Evolutionary conservation across 2,329 filamentous ascomycete species (phyloP), one percentile per base, ranked within the genome.

Genomic region (Paecilomyces sp.): DNA sequence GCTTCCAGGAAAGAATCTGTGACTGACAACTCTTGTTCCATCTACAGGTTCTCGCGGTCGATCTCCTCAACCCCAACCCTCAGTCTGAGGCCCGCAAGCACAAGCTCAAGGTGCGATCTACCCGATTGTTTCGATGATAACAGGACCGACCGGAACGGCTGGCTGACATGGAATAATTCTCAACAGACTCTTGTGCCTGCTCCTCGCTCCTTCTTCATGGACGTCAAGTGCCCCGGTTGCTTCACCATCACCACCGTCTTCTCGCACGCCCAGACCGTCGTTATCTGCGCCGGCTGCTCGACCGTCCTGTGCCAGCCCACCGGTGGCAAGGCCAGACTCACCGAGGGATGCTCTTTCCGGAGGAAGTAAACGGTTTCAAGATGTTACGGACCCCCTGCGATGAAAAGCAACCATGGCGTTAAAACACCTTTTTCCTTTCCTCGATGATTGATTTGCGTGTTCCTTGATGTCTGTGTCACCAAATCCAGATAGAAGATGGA

Each of bases 231-330:
- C 90, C 94, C 94, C 80, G 94, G 94, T 77, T 99, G 94, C 91
- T 99, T 97, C 89, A 97, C 92, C 81, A 99, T 99, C 88, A 99
- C 94, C 81, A 99, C 94, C 81, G 94, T 99, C 83, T 99, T 97
- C 91, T 97, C 93, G 67, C 94, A 99, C 87, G 94, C 94, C 81
- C 94, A 99, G 87, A 99, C 94, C 79, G 94, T 99, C 80, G 94
- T 99, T 81, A 95, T 97, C 87, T 99, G 94, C 89, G 92, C 92
- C 78, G 94, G 94, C 76, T 99, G 94, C 91, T 96, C 93, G 75
- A 97, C 95, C 75, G 94, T 99, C 71, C 91, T 99, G 67, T 99
- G 94, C 91, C 94, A 99, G 82, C 94, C 94, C 70, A 99, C 94
- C 73, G 94, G 94, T 88, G 94, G 94, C 77, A 99, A 99, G 88